Base-by-base conservation (phyloP, 176 grass and related monocot species). In the Leersia perrieri region DNA sequence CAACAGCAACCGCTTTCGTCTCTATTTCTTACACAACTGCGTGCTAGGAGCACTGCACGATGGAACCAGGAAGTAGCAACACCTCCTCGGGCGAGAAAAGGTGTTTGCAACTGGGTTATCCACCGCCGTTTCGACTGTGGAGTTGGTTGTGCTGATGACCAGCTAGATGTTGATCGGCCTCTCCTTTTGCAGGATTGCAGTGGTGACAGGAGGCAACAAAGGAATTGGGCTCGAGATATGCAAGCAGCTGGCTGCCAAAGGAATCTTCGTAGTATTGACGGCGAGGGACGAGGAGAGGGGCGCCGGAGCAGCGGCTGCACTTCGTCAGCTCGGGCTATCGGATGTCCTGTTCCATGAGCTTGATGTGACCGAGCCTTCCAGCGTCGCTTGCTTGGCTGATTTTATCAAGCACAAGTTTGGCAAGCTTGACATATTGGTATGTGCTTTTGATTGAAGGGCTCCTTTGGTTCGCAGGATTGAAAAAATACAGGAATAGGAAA, bases 201-300 rank as follows among this genome's bases (percentile, higher is more conserved):
- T 92, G 72, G 82, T 92, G 28, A 92, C 90, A 12, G 90, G 89
- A 10, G 80, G 75, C 11, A 87, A 81, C 26, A 91, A 75, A 72
- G 89, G 89, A 3, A 67, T 91, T n/a, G 82, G 90, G 22, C 82
- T 88, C 1, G 90, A 86, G 60, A 77, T 85, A 29, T 85, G 90
- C 65, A 71, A 66, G 60, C 86, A 92, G 71, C 47, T 89, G 2
- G 32, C 63, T 14, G 31, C 41, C 29, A 71, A 69, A 20, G 86
- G 74, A 32, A 12, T 80, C 39, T 60, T 23, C 38, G 90, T 92
- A 23, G 13, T 92, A 1, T 60, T 92, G 39, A 86, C 90, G 0
- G 90, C 86, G 3, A 86, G 82, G 32, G 83, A 83, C 26, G 82
- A 83, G 38, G 18, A 33, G 49, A 86, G 74, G 22, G 90, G 90